Evolutionary conservation across 1,284 basidiomycete genomes (phyloP).

Genomic region (Golubevia sp.): DNA sequence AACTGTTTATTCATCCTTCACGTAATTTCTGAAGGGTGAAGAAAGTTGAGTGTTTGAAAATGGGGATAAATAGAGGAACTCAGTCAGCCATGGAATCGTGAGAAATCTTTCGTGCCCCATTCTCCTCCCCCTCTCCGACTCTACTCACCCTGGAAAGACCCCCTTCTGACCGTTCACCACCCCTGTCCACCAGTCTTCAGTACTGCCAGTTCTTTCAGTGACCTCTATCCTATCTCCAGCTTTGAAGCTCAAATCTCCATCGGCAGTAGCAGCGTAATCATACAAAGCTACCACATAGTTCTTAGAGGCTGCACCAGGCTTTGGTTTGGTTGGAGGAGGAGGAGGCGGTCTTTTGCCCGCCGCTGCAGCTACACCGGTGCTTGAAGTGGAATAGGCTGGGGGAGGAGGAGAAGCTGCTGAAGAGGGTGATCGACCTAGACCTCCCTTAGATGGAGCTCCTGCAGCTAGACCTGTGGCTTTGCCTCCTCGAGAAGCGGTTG

Average conservation of each 20-base stretch:
- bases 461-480: slow-evolving; percentile 8
- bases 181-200: slow-evolving; percentile 99
- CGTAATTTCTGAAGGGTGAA: no score
- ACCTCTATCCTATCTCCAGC: slow-evolving; percentile 93
- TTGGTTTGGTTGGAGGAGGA: slow-evolving; percentile 80
- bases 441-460: slow-evolving; percentile 12
- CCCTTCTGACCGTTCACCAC: slow-evolving; percentile 81
- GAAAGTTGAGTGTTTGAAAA: no score
- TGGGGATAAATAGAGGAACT: no score
- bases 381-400: slow-evolving; percentile 54
- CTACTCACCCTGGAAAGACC: slow-evolving; percentile 96
- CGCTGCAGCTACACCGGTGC: slow-evolving; percentile 53
- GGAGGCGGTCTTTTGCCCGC: slow-evolving; percentile 80
- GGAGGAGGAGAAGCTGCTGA: slow-evolving; percentile 55
- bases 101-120: no score
- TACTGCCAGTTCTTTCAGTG: slow-evolving; percentile 78
- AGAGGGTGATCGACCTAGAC: slow-evolving; percentile 8
- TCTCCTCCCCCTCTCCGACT: no score
- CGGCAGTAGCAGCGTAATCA: slow-evolving; percentile 78
- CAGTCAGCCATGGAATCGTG: no score
- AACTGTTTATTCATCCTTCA: no score
- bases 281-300: slow-evolving; percentile 91
- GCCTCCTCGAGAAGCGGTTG: neutral
- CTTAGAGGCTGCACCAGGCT: slow-evolving; percentile 70
- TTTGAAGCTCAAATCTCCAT: slow-evolving; percentile 88